Conservation (phyloP, 371 early-diverging fungal genomes). For the Funneliformis caledonium region DNA sequence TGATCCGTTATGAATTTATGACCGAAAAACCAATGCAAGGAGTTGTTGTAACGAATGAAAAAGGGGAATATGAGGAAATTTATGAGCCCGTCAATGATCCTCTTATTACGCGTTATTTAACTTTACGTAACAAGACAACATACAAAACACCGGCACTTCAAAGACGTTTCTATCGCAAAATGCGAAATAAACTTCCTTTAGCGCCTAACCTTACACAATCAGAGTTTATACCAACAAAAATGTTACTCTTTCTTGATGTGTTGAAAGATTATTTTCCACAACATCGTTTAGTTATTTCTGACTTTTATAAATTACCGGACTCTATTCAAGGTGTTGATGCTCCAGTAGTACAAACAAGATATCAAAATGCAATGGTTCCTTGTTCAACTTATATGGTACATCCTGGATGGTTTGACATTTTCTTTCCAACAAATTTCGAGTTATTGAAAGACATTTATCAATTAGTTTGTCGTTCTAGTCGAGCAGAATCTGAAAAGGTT, state of each 20-base stretch:
- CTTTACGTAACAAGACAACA: conserved; percentile 58
- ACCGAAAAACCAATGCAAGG: conserved; percentile 80
- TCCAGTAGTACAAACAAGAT: conserved; percentile 95
- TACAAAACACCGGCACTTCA: conserved; percentile 70
- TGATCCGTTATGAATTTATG: conserved; percentile 82
- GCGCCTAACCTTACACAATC: conserved; percentile 81
- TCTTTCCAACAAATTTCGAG: conserved; percentile 97
- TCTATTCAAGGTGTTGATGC: conserved; percentile 81
- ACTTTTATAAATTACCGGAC: conserved; percentile 85
- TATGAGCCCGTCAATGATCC: conserved; percentile 84
- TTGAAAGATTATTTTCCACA: conserved; percentile 82
- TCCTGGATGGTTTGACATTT: conserved; percentile 98
- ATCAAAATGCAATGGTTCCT: conserved; percentile 88
- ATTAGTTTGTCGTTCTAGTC: conserved; percentile 59
- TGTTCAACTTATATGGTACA: conserved; percentile 94
- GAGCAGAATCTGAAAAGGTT: conserved; percentile 51
- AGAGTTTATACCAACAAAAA: conserved; percentile 93
- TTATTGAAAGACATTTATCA: conserved; percentile 79
- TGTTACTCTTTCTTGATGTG: conserved; percentile 74
- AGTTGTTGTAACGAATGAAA: conserved; percentile 78
- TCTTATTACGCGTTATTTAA: conserved; percentile 71
- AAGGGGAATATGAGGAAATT: conserved; percentile 84
- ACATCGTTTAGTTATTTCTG: conserved; percentile 88
- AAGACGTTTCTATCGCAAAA: conserved; percentile 53
- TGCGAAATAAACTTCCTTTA: conserved; percentile 73